A percentile compares a stretch with the other conserved stretches of the same genome.
Conservation (phyloP, 768 basidiomycete species). For the Lactarius hengduanensis region DNA sequence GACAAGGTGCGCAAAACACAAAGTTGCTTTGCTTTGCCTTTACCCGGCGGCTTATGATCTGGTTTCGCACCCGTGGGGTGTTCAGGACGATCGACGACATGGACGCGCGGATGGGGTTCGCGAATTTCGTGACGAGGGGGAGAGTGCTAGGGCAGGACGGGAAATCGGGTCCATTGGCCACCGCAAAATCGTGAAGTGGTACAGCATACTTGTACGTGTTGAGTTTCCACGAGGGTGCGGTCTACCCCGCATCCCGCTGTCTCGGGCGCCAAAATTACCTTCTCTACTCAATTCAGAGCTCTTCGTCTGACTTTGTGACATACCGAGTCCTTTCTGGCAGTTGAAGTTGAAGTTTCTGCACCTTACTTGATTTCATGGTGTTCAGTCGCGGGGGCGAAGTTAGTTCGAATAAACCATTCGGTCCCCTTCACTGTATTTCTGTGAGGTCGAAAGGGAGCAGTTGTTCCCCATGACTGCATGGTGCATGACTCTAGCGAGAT, state of each 20-base stretch:
- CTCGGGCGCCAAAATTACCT: background rate
- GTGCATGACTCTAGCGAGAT: no score
- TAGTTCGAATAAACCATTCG: no score
- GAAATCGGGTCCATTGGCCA: background rate
- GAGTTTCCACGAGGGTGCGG: background rate
- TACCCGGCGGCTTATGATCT: background rate
- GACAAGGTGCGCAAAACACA: slow-evolving; percentile 52
- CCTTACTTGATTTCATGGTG: background rate
- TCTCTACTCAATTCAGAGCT: background rate
- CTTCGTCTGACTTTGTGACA: background rate
- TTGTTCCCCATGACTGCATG: no score
- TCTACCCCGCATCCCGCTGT: background rate
- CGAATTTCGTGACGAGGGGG: slow-evolving; percentile 28
- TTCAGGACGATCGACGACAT: slow-evolving; percentile 29
- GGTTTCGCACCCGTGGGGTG: background rate
- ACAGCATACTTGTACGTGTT: background rate
- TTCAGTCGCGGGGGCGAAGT: no score
- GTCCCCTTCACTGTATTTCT: no score
- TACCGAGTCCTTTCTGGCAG: background rate
- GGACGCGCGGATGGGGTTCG: slow-evolving; percentile 29
- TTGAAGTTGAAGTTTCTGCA: no score
- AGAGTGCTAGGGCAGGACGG: slow-evolving; percentile 18
- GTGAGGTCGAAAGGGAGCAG: no score
- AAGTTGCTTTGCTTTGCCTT: background rate
- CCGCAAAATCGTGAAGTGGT: background rate